Evolutionary conservation across 2,329 filamentous ascomycete genomes (phyloP), one percentile per base, ranked within the genome.

Genomic region (Teratosphaeria gauchensis): DNA sequence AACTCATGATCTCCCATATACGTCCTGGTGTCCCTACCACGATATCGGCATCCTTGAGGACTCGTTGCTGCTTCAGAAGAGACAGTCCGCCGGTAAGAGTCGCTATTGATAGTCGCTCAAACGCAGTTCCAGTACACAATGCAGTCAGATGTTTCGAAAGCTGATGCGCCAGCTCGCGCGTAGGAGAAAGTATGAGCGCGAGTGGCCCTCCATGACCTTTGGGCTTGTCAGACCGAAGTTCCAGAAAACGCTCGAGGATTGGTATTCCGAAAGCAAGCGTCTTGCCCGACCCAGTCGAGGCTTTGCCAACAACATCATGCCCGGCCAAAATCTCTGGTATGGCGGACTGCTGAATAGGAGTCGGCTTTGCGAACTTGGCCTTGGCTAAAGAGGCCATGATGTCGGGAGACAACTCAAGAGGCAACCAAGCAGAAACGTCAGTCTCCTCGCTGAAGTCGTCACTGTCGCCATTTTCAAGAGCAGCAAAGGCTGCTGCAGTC

Each of bases 251-350:
- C 73, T 99, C 92, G 9, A 97, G 78, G 58, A 99, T 94, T 0
- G 94, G 94, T 62, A 99, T 91, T 1, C 88, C 90, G 73, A 96
- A 99, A 0, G 94, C 92, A 52, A 99, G 78, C 0, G 94, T 99
- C 76, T 99, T 99, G 66, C 94, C 94, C 14, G 94, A 97, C 64
- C 94, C 94, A 0, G 94, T 99, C 11, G 92, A 88, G 1, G 94
- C 94, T 76, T 99, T 99, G 51, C 94, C 94, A 63, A 99, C 88
- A 16, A 97, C 87, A 73, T 99, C 92, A 70, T 89, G 88, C 0
- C 92, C 92, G 5, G 84, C 83, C 21, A 92, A 72, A 53, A 96
- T 89, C 56, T 89, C 82, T 0, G 94, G 92, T 65, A 99, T 95
- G 0, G 89, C 80, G 35, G 84, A 80, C 21, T 80, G 75, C 72